Evolutionary conservation across 2,329 filamentous ascomycete species (phyloP).

Genomic region (Cercospora citrullina): DNA sequence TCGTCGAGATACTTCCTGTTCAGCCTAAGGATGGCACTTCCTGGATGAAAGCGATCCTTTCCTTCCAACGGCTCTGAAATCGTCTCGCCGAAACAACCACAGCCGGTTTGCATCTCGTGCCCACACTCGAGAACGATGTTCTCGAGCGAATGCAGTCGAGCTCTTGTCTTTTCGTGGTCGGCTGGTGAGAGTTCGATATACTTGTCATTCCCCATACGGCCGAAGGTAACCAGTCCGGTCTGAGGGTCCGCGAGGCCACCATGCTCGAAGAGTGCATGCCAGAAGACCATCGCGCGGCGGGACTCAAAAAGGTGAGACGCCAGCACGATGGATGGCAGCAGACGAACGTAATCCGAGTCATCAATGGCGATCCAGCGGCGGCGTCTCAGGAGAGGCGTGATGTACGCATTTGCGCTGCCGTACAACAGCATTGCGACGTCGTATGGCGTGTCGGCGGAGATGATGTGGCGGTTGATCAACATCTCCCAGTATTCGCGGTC

Average conservation of each 20-base stretch:
- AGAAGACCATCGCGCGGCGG: not conserved
- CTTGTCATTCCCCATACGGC: not conserved
- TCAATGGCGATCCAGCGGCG: not conserved
- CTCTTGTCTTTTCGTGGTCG: not conserved
- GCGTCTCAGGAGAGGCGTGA: not conserved
- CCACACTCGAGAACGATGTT: not conserved
- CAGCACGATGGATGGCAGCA: slow-evolving; percentile 1
- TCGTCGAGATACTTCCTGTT: not conserved
- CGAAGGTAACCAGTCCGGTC: not conserved
- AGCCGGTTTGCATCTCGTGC: not conserved
- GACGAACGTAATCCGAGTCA: not conserved
- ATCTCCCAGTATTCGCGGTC: not conserved
- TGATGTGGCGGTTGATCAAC: not conserved
- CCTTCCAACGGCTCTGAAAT: not conserved
- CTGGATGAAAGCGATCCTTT: not conserved
- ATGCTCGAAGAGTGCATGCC: slow-evolving; percentile 1
- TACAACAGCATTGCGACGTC: not conserved
- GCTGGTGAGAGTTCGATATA: not conserved
- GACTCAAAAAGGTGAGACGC: not conserved
- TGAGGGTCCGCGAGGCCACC: not conserved
- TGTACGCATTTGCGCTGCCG: not conserved
- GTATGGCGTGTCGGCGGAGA: not conserved
- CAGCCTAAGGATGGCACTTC: not conserved
- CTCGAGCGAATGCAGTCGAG: not conserved
- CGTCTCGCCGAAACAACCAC: not conserved